Evolutionary conservation across 192 early-diverging fungal species (phyloP), one percentile per base, ranked within the genome.

Genomic region (Coemansia sp.): DNA sequence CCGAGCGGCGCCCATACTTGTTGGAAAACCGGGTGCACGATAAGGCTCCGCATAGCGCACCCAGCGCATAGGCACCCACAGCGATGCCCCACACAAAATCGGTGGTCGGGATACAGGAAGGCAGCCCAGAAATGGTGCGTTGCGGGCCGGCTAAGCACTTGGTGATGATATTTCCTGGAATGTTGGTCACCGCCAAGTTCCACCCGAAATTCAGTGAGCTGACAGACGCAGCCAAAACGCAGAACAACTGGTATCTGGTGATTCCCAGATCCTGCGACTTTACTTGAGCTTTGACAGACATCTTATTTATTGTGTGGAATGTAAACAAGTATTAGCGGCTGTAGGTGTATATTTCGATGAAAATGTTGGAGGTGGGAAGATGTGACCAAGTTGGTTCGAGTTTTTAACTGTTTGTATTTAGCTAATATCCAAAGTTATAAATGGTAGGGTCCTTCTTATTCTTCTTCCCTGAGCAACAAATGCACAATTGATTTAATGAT

Each of bases 31-130:
- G 62, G 0, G 84, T 84, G 52, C 86, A 85, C 4, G 77, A 46
- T 9, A 91, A 62, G 28, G 83, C 90, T 13, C 91, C 91, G 13
- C 85, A 15, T 5, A 90, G 74, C 18, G 87, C 87, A 40, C 89
- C 91, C 51, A 86, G 46, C 2, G 86, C 76, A 62, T 82, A 84
- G 49, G 71, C 66, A 39, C 84, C 85, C 18, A 83, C 85, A 1
- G 69, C 75, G n/a, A 84, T 45, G 6, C 85, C 84, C 87, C 87
- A 82, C 9, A 71, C 58, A 42, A 51, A 60, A 45, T 82, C 61
- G 63, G 48, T 72, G 15, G 66, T 51, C 1, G 72, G 72, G 34
- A 84, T 51, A 20, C 72, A 82, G 5, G 71, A 71, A 0, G 80
- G 80, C 16, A 82, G 26, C 2, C 63, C 58, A 0, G 39, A 39